phyloP scores from a whole-genome alignment of 1,139 yeast genomes.

The Geotrichum carabidarum region DNA sequence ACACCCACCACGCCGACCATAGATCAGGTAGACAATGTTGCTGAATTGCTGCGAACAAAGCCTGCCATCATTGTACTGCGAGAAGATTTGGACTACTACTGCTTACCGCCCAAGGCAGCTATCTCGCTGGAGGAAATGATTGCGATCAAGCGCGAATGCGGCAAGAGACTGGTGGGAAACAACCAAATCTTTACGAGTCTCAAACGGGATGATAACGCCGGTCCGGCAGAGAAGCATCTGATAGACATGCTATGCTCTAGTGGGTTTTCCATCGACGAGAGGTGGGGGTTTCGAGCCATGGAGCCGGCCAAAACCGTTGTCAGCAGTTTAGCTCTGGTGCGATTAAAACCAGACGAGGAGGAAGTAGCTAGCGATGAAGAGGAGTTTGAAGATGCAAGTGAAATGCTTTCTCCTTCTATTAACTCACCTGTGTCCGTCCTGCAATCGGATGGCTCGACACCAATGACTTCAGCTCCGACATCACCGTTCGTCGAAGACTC shows the following conservation, averaged over 20 bases:
- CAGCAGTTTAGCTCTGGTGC: conserved; percentile 77
- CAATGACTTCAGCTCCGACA: neutral
- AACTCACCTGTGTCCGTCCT: neutral
- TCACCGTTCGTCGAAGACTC: neutral
- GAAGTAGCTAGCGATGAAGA: neutral
- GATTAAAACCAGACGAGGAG: conserved; percentile 38
- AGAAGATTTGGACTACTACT: conserved; percentile 90
- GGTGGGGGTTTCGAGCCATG: conserved; percentile 82
- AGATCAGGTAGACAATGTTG: conserved; percentile 35
- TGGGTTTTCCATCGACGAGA: conserved; percentile 64
- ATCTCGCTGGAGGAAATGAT: conserved; percentile 43
- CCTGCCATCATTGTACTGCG: conserved; percentile 90
- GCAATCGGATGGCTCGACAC: neutral
- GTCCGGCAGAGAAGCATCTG: conserved; percentile 91
- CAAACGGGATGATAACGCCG: conserved; percentile 45
- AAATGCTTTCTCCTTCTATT: neutral
- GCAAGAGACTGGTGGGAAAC: conserved; percentile 52
- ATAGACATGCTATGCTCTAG: conserved; percentile 89
- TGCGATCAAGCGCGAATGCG: conserved; percentile 64
- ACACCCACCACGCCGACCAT: conserved; percentile 18
- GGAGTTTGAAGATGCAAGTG: neutral
- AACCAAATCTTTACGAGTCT: conserved; percentile 67
- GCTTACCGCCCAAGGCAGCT: conserved; percentile 59
- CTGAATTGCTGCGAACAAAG: conserved; percentile 62
- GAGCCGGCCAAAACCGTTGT: conserved; percentile 86